Conservation (phyloP, 257 asterid species). For the Orobanche coerulescens region DNA sequence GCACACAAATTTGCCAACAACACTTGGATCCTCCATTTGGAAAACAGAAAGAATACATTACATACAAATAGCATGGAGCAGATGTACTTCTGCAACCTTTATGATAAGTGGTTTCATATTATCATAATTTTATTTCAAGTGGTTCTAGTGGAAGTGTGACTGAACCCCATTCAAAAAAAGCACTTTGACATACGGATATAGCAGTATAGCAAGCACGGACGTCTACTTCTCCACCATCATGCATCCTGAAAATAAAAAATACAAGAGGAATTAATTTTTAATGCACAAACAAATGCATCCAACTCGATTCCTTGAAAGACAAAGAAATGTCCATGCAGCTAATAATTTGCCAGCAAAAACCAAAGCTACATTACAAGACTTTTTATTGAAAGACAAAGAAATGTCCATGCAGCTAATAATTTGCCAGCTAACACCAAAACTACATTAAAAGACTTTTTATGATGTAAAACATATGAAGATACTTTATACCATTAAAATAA, state of each 20-base stretch:
- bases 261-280: conserved; percentile 4
- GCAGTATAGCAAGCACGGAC: conserved; percentile 99
- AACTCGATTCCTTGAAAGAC: background rate
- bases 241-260: conserved; percentile 56
- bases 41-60: background rate
- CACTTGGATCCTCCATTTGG: background rate
- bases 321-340: conserved; percentile 9
- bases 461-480: background rate
- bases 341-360: background rate
- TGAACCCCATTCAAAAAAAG: conserved; percentile 10
- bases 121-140: background rate
- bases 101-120: background rate
- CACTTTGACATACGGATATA: conserved; percentile 62
- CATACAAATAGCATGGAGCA: background rate
- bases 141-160: background rate
- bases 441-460: background rate
- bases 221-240: conserved; percentile 94
- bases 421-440: background rate
- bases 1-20: background rate
- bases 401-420: conserved; percentile 5
- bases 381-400: background rate
- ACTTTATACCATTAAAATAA: background rate
- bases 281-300: background rate
- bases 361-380: background rate
- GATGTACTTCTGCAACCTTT: background rate